These are phyloP conservation scores for Pseudozyma flocculosa DNA, from an alignment of 1,284 basidiomycete genomes.

Conservation along the genomic window DNA sequence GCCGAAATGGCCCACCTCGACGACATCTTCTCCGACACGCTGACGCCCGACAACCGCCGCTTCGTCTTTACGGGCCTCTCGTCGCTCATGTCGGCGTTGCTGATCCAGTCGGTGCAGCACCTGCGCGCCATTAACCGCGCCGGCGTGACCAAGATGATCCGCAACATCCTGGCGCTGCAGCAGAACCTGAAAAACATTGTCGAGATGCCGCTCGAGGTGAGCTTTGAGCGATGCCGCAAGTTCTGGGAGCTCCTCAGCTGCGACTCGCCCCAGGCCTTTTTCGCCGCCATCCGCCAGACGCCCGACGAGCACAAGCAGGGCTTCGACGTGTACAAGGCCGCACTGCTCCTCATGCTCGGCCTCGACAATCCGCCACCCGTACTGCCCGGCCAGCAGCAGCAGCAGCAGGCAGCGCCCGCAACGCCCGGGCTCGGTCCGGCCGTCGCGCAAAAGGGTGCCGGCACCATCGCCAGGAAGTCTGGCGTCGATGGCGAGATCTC, in stretches of 20 bases:
- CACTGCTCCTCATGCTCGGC: constrained; percentile 47
- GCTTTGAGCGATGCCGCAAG: constrained; percentile 73
- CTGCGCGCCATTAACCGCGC: constrained; percentile 73
- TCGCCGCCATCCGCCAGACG: background rate
- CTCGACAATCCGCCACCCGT: constrained; percentile 25
- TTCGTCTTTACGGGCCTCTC: constrained; percentile 86
- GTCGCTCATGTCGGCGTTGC: constrained; percentile 78
- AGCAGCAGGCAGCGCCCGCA: too few species aligned
- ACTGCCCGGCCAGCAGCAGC: too few species aligned
- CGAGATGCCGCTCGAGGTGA: constrained; percentile 62
- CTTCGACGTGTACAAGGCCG: constrained; percentile 40
- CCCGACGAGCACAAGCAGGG: constrained; percentile 5
- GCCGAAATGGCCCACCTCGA: constrained; percentile 76
- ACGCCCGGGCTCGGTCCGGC: constrained; percentile 3
- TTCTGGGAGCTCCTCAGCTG: constrained; percentile 68
- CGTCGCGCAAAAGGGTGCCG: too few species aligned
- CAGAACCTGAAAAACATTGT: constrained; percentile 74
- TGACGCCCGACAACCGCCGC: constrained; percentile 59
- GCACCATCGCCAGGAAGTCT: constrained; percentile 21
- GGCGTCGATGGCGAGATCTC: constrained; percentile 21
- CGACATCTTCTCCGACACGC: constrained; percentile 61
- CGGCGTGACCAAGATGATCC: constrained; percentile 83
- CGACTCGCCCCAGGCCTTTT: constrained; percentile 9
- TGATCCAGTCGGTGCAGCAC: constrained; percentile 73
- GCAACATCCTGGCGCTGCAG: constrained; percentile 88